These are phyloP conservation scores for Alloascoidea hylecoeti DNA, from an alignment of 805 yeast genomes.

Conservation along the genomic window DNA sequence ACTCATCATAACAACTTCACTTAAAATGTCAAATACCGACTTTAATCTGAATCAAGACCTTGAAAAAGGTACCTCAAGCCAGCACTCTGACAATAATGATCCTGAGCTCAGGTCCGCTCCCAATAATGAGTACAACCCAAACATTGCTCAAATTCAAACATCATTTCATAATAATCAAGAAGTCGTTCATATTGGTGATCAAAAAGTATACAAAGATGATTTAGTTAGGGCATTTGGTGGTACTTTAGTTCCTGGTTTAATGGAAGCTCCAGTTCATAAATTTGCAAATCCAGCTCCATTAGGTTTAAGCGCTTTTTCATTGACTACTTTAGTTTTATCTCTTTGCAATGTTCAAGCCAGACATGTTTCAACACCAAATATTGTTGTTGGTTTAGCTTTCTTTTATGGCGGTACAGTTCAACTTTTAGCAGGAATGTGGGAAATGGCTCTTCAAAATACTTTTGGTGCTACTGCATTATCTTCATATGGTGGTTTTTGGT, in stretches of 20 bases:
- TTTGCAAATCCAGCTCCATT: constrained; percentile 57
- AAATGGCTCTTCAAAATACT: constrained; percentile 45
- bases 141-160: no score
- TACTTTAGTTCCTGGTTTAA: constrained; percentile 52
- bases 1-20: no score
- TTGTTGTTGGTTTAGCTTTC: constrained; percentile 41
- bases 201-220: constrained; percentile 37
- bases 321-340: constrained; percentile 48
- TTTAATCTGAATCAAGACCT: no score
- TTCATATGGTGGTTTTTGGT: constrained; percentile 62
- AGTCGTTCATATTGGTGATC: constrained; percentile 25
- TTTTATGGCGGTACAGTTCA: constrained; percentile 54
- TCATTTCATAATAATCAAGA: no score
- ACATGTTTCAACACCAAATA: constrained; percentile 34
- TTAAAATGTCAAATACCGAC: no score
- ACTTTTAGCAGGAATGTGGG: constrained; percentile 54
- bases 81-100: no score
- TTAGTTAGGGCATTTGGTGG: constrained; percentile 38
- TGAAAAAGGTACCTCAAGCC: no score
- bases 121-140: no score
- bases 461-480: constrained; percentile 54
- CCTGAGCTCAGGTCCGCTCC: no score
- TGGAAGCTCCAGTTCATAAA: constrained; percentile 37
- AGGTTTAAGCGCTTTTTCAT: constrained; percentile 46
- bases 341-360: constrained; percentile 42